Percentiles rank a stretch among this genome's conserved stretches.
Conservation (phyloP, 805 yeast genomes). For the Metschnikowia borealis region DNA sequence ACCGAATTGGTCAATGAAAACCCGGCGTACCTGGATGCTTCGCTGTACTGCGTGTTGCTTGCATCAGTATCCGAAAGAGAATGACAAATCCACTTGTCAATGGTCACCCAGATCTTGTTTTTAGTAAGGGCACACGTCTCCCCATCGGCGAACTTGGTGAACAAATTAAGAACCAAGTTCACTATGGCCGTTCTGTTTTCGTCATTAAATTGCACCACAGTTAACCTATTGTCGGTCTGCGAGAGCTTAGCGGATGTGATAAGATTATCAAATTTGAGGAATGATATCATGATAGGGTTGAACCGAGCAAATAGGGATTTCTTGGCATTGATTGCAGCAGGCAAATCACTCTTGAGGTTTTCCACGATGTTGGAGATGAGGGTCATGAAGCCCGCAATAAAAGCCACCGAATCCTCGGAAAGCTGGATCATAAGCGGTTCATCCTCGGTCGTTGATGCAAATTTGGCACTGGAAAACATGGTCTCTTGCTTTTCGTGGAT, state of each 20-base stretch:
- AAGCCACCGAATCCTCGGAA: conserved; percentile 75
- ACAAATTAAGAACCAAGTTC: conserved; percentile 45
- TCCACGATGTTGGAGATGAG: conserved; percentile 44
- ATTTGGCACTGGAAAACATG: conserved; percentile 10
- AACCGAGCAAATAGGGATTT: conserved; percentile 29
- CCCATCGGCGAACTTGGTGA: conserved; percentile 50
- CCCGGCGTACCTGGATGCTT: conserved; percentile 19
- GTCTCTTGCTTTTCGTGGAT: conserved; percentile 36
- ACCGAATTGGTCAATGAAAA: conserved; percentile 6
- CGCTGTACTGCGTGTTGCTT: conserved; percentile 12
- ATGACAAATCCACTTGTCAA: conserved; percentile 68
- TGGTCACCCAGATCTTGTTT: conserved; percentile 56
- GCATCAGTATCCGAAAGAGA: conserved; percentile 16
- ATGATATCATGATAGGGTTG: conserved; percentile 30
- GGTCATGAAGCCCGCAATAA: conserved; percentile 69
- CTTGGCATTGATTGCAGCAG: conserved; percentile 21
- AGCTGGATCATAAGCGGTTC: conserved; percentile 44
- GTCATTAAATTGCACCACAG: conserved; percentile 27
- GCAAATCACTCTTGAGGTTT: conserved; percentile 24
- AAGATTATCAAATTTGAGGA: conserved; percentile 39
- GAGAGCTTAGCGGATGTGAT: conserved; percentile 17
- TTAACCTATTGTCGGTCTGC: conserved; percentile 12
- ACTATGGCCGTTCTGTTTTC: conserved; percentile 33
- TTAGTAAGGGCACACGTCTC: conserved; percentile 30
- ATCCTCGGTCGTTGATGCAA: conserved; percentile 11